These are phyloP conservation scores for Aspergillus avenaceus DNA, from an alignment of 495 filamentous ascomycete species.

Conservation along the genomic window DNA sequence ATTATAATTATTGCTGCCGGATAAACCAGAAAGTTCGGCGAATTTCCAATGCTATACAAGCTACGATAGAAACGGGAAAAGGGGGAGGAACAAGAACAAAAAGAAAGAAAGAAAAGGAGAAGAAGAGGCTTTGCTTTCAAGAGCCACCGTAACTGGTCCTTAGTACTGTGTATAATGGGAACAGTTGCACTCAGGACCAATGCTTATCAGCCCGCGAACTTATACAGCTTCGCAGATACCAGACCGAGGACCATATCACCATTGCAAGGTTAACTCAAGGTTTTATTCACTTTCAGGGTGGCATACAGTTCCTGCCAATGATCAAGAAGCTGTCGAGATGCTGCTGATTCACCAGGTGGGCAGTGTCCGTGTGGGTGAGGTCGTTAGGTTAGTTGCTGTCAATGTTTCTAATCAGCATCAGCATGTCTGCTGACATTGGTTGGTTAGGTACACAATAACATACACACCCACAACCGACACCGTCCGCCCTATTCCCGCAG, in stretches of 20 bases:
- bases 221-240: slow-evolving; percentile 44
- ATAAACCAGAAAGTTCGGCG: no score
- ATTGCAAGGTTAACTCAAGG: slow-evolving; percentile 16
- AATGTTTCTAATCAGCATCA: background rate
- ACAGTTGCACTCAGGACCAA: slow-evolving; percentile 19
- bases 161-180: slow-evolving; percentile 21
- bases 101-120: no score
- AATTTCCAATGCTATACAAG: no score
- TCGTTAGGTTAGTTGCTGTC: slow-evolving; percentile 55
- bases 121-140: no score
- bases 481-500: slow-evolving; percentile 74
- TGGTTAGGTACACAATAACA: slow-evolving; percentile 74
- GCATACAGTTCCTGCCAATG: slow-evolving; percentile 21
- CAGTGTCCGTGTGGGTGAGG: slow-evolving; percentile 86
- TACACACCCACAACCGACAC: slow-evolving; percentile 87
- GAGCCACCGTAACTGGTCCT: background rate
- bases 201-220: slow-evolving; percentile 48
- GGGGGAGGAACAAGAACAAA: no score
- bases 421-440: no score
- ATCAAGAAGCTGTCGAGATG: slow-evolving; percentile 51
- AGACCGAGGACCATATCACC: slow-evolving; percentile 24
- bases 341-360: slow-evolving; percentile 84
- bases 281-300: slow-evolving; percentile 41
- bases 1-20: no score
- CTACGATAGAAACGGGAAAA: no score